These are phyloP conservation scores for Helianthus annuus DNA, from an alignment of 129 eudicot genomes.

Conservation along the genomic window HanXRQr2.0-SUNRISE NC_035446.2:167846031-167846530, in stretches of 20 bases:
- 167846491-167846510: no score
- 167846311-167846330: constrained; percentile 12
- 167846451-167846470: constrained; percentile 2
- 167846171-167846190: neutral
- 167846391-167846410: neutral
- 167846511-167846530: no score
- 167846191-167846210: constrained; percentile 18
- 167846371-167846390: neutral
- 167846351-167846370: neutral
- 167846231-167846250: constrained; percentile 17
- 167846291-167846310: constrained; percentile 29
- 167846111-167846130: neutral
- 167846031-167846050: no score
- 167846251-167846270: constrained; percentile 21
- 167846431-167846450: constrained; percentile 27
- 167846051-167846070: neutral
- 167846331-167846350: constrained; percentile 6
- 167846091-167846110: neutral
- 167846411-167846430: constrained; percentile 27
- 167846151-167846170: neutral
- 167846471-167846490: no score
- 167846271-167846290: constrained; percentile 2
- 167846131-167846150: neutral
- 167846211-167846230: constrained; percentile 25
- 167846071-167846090: neutral